phyloP scores from a whole-genome alignment of 768 basidiomycete genomes.

The Rossbeevera mucosa region DNA sequence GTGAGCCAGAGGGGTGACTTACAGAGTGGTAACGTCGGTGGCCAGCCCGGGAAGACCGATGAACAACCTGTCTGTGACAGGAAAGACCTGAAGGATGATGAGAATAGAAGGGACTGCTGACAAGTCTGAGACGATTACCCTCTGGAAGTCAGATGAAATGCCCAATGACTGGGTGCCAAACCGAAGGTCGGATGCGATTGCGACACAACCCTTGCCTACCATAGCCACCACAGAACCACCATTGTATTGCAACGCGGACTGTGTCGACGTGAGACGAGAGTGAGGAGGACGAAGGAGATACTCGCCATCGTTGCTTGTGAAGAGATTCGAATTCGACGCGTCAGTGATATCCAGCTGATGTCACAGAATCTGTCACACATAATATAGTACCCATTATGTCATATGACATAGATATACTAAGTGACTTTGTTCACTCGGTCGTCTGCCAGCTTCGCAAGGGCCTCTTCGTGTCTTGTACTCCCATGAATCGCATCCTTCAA shows the following conservation, averaged over 20 bases:
- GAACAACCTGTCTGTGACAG: slow-evolving; percentile 88
- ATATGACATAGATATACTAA: background rate
- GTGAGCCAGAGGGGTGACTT: slow-evolving; percentile 22
- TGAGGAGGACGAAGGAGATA: background rate
- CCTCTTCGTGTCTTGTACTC: too few species aligned
- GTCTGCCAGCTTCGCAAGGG: too few species aligned
- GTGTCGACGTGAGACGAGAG: slow-evolving; percentile 1
- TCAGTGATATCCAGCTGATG: slow-evolving; percentile 10
- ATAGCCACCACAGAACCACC: slow-evolving; percentile 99
- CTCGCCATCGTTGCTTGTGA: slow-evolving; percentile 21
- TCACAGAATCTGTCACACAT: slow-evolving; percentile 13
- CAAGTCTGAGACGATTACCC: slow-evolving; percentile 48
- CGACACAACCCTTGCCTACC: slow-evolving; percentile 98
- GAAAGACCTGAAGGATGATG: slow-evolving; percentile 66
- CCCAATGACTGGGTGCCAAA: slow-evolving; percentile 84
- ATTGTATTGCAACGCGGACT: slow-evolving; percentile 92
- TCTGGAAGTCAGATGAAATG: slow-evolving; percentile 90
- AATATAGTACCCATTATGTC: too few species aligned
- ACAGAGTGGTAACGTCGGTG: slow-evolving; percentile 92
- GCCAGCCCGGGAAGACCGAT: slow-evolving; percentile 90
- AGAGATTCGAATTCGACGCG: slow-evolving; percentile 16
- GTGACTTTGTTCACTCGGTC: too few species aligned
- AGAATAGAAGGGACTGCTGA: slow-evolving; percentile 3
- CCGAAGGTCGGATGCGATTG: slow-evolving; percentile 93
- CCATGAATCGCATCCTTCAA: slow-evolving; percentile 12